Evolutionary conservation across 768 basidiomycete species (phyloP).

Genomic region (Paxillus rubicundulus): DNA sequence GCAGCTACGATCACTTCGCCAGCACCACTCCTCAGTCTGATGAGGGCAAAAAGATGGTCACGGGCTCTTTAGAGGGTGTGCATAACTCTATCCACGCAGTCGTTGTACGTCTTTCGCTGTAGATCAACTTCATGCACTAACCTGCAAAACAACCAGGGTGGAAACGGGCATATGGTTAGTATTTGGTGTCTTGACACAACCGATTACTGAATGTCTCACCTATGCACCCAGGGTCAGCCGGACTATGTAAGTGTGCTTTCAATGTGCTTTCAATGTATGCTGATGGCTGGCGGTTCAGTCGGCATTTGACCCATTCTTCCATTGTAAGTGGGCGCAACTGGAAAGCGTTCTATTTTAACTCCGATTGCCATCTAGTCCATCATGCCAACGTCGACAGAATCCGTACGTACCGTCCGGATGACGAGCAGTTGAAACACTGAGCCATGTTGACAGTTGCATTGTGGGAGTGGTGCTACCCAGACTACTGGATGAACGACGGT

Average conservation of each 20-base stretch:
- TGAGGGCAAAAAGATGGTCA: constrained; percentile 5
- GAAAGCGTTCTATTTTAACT: neutral
- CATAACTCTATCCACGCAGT: constrained; percentile 21
- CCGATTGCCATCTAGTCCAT: constrained; percentile 16
- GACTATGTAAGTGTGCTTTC: constrained; percentile 21
- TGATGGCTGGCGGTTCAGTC: constrained; percentile 10
- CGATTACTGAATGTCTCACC: neutral
- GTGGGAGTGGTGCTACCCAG: constrained; percentile 30
- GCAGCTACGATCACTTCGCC: constrained; percentile 30
- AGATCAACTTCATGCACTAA: neutral
- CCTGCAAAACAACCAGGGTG: constrained; percentile 11
- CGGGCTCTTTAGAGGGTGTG: constrained; percentile 23
- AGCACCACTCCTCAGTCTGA: constrained; percentile 22
- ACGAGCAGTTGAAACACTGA: neutral
- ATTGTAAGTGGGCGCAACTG: constrained; percentile 10
- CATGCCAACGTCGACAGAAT: constrained; percentile 25
- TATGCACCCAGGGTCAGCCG: constrained; percentile 7
- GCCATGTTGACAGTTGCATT: constrained; percentile 17
- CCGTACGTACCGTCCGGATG: constrained; percentile 7
- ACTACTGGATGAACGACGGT: constrained; percentile 29
- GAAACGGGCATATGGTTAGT: constrained; percentile 29
- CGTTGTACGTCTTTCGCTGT: constrained; percentile 11
- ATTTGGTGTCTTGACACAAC: neutral
- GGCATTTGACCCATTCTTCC: constrained; percentile 28
- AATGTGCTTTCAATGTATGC: neutral